Evolutionary conservation across 2,329 filamentous ascomycete genomes (phyloP), one percentile per base, ranked within the genome.

Genomic region (Nemania bipapillata): DNA sequence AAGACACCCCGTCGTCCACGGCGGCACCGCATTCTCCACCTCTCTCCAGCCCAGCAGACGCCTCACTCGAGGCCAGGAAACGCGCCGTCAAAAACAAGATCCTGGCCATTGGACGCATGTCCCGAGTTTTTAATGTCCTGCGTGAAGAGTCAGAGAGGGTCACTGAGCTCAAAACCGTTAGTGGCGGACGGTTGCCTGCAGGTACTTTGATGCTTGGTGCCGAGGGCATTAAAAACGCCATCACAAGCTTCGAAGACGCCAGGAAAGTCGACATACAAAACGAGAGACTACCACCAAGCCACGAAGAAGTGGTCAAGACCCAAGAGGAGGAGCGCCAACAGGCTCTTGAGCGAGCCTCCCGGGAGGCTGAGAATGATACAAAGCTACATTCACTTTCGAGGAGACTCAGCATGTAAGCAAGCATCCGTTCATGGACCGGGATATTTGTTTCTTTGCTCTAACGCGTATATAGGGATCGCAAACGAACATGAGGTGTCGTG

Each of bases 11-110:
- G 12, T 89, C 91, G n/a, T 85, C 90, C 5, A 85, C 87, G 4
- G 86, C 88, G 1, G 92, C 89, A 5, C 91, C 93, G 0, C 81
- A 87, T 9, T 97, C 95, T 11, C 93, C 95, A 40, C 89, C 94
- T 1, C 81, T 90, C 53, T 82, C 84, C 3, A 79, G 81, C 9
- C 78, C 81, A 55, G 71, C 81, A 63, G 95, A 98, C 76, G 94
- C 97, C 58, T 94, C 91, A 60, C 93, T 91, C 75, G 96, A 99
- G 79, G 95, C 91, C 85, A 98, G 97, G 87, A 89, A 96, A 77
- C 91, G 94, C 53, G 94, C 94, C 3, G 97, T 99, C 87, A 98
- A 98, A 87, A 99, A 99, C 90, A 99, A 99, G 86, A 98, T 99
- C 78, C 85, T 99, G 75, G 96, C 96, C 69, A 99, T 99, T 77